Conservation (phyloP, 768 basidiomycete genomes). For the Mrakia frigida region DNA sequence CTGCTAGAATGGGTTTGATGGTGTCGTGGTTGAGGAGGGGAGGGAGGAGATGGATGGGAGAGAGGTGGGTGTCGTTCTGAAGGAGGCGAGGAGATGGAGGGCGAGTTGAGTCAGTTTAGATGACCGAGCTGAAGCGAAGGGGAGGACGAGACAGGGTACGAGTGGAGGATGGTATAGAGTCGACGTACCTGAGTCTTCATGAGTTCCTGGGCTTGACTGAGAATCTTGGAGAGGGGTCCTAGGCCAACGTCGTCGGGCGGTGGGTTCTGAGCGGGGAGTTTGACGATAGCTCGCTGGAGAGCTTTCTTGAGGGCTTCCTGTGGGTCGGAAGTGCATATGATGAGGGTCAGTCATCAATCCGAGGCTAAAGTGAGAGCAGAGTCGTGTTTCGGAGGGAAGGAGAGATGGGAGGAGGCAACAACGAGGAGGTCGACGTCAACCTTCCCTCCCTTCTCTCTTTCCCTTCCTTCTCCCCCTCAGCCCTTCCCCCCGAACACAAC, state of each 20-base stretch:
- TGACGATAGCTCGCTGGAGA: conserved; percentile 70
- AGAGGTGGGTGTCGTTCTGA: conserved; percentile 78
- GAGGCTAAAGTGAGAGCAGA: background rate
- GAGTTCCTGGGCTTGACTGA: conserved; percentile 68
- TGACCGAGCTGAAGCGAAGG: too few species aligned
- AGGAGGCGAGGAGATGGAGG: background rate
- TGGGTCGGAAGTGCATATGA: background rate
- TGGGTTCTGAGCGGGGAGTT: conserved; percentile 75
- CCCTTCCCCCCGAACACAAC: background rate
- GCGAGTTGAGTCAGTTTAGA: background rate
- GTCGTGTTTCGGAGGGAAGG: background rate
- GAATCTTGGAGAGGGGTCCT: conserved; percentile 54
- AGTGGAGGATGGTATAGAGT: background rate
- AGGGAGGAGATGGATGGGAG: conserved; percentile 84
- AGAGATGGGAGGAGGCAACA: too few species aligned
- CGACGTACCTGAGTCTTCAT: conserved; percentile 59
- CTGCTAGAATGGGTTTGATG: conserved; percentile 56
- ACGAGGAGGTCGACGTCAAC: too few species aligned
- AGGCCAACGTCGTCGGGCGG: conserved; percentile 74
- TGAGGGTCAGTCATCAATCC: too few species aligned
- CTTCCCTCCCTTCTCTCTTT: too few species aligned
- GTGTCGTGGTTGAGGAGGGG: conserved; percentile 71
- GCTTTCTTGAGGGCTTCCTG: conserved; percentile 48
- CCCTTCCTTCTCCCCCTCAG: background rate
- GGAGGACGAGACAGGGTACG: background rate